Evolutionary conservation across 2,329 filamentous ascomycete genomes (phyloP).

Genomic region (Xylariomycetidae sp.): DNA sequence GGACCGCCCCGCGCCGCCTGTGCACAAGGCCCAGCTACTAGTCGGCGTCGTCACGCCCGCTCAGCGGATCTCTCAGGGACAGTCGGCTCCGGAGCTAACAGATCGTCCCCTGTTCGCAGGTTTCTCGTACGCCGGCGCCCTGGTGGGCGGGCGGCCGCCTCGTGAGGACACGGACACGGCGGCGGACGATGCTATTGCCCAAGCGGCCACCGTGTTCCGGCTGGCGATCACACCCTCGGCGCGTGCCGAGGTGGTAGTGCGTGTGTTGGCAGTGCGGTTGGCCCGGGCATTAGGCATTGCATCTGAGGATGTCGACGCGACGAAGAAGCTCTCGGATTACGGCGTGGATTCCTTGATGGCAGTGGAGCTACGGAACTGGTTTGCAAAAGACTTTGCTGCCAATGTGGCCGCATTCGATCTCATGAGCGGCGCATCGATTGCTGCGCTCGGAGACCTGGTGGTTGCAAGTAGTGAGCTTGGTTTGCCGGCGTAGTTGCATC

Average conservation of each 20-base stretch:
- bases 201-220: too few relatives aligned
- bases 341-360: constrained; percentile 6
- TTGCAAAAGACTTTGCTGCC: constrained; percentile 3
- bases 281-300: constrained; percentile 3
- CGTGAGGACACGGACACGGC: background rate
- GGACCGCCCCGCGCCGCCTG: too few relatives aligned
- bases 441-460: too few relatives aligned
- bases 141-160: background rate
- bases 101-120: background rate
- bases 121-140: too few relatives aligned
- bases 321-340: constrained; percentile 4
- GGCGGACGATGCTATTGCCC: too few relatives aligned
- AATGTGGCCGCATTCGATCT: constrained; percentile 5
- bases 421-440: constrained; percentile 5
- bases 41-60: constrained; percentile 7
- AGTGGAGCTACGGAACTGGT: constrained; percentile 7
- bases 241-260: constrained; percentile 3
- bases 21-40: too few relatives aligned
- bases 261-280: constrained; percentile 3
- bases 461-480: too few relatives aligned
- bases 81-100: background rate
- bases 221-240: too few relatives aligned
- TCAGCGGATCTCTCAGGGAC: background rate
- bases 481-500: too few relatives aligned
- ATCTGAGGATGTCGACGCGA: constrained; percentile 1